phyloP scores from a whole-genome alignment of 805 yeast species.

The Barnettozyma wickerhamii region DNA sequence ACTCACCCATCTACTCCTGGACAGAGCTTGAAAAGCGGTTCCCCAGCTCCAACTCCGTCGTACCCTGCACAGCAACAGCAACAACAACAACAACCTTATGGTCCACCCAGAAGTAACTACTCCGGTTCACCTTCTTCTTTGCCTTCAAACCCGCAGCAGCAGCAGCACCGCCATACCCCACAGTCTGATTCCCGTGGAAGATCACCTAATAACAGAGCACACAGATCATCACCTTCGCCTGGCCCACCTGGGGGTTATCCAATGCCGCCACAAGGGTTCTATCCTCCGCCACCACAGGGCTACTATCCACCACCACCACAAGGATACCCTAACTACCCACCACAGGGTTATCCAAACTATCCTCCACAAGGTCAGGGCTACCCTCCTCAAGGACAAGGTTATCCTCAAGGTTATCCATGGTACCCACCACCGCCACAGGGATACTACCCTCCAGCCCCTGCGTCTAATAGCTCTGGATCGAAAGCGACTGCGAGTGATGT shows the following conservation, averaged over 20 bases:
- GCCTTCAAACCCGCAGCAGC: not conserved
- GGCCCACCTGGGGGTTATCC: conserved; percentile 4
- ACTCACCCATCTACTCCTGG: too few relatives aligned
- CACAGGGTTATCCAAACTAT: conserved; percentile 18
- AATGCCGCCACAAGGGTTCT: conserved; percentile 13
- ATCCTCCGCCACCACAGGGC: conserved; percentile 8
- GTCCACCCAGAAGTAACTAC: not conserved
- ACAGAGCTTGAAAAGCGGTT: too few relatives aligned
- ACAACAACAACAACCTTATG: not conserved
- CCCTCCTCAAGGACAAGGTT: conserved; percentile 23
- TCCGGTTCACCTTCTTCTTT: not conserved
- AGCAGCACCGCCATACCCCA: conserved; percentile 4
- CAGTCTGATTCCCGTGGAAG: conserved; percentile 10
- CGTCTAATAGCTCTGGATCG: conserved; percentile 9
- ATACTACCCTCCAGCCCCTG: conserved; percentile 14
- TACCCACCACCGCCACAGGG: conserved; percentile 15
- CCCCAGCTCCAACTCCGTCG: not conserved
- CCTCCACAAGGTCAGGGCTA: conserved; percentile 22
- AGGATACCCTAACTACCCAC: conserved; percentile 19
- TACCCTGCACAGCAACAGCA: not conserved
- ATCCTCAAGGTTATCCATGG: conserved; percentile 17
- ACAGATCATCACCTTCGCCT: conserved; percentile 5
- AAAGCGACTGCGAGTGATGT: conserved; percentile 32
- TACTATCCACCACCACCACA: conserved; percentile 17
- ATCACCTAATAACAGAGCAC: conserved; percentile 11